Evolutionary conservation across 1,284 basidiomycete species (phyloP), one percentile per base, ranked within the genome.

Genomic region (Volvariella surrecta): DNA sequence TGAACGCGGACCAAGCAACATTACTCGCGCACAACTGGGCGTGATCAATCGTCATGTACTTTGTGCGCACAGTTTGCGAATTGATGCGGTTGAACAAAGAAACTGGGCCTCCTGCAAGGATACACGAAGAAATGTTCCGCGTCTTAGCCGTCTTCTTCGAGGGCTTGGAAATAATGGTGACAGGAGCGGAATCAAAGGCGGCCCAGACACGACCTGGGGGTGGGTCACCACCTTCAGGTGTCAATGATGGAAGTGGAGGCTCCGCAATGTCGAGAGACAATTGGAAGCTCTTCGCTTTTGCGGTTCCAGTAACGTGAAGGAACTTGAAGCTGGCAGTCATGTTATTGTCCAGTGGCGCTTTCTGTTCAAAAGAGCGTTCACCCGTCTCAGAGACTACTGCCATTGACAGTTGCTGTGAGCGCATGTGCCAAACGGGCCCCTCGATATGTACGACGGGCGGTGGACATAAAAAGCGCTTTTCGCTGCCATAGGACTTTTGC

Each of bases 141-240:
- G 93, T 93, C 68, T 95, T 95, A 47, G 90, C 89, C 1, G 92
- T 95, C 74, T 95, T 95, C 72, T 94, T 92, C 39, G 91, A 94
- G 21, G 93, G 93, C 63, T 97, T 97, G 55, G 93, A 96, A 58
- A 97, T 94, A 66, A 96, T 91, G 35, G 86, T 84, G 53, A 97
- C 85, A 39, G 90, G 89, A 32, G 88, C 82, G 19, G 90, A 96
- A 60, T 89, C 80, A 68, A 97, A 93, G 19, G 86, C 82, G 4
- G 89, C 89, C 91, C 92, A 96, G 40, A 84, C 63, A 47, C 85
- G 82, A 50, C 81, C 82, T 48, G 63, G 62, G 37, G 72, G 58
- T 37, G 68, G 55, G 35, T 81, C 78, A 32, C 57, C 60, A 43
- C 72, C 68, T 46, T 81, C 77, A 39, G 73, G 62, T 17, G 64